Conservation (phyloP, 768 basidiomycete species). For the Termitomyces sp. region DNA sequence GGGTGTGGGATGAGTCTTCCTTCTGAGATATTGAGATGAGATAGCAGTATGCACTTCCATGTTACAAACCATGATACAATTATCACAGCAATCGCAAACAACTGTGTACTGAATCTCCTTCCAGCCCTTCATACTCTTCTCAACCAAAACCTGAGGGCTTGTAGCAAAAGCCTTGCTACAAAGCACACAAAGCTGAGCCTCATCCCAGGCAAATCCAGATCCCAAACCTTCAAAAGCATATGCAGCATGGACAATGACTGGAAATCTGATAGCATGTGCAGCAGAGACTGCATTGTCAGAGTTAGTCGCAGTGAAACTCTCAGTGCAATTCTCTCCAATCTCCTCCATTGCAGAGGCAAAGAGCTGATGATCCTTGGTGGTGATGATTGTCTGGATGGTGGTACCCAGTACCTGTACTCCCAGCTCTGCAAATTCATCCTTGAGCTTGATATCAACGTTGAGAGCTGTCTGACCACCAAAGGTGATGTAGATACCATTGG, state of each 20-base stretch:
- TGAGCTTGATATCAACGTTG: slow-evolving; percentile 95
- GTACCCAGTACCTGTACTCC: slow-evolving; percentile 95
- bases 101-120: slow-evolving; percentile 99
- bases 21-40: not conserved
- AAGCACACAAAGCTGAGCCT: slow-evolving; percentile 80
- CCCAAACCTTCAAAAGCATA: slow-evolving; percentile 96
- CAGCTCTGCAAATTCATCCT: slow-evolving; percentile 89
- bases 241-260: slow-evolving; percentile 95
- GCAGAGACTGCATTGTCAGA: slow-evolving; percentile 80
- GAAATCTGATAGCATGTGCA: slow-evolving; percentile 84
- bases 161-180: slow-evolving; percentile 97
- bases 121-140: slow-evolving; percentile 99
- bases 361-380: slow-evolving; percentile 92
- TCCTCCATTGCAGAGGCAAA: slow-evolving; percentile 93
- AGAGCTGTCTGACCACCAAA: slow-evolving; percentile 98
- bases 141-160: slow-evolving; percentile 96
- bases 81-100: slow-evolving; percentile 94
- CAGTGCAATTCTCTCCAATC: slow-evolving; percentile 94
- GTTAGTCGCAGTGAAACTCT: slow-evolving; percentile 85
- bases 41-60: slow-evolving; percentile 80
- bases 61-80: slow-evolving; percentile 99
- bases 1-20: slow-evolving; percentile 1
- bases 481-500: slow-evolving; percentile 98
- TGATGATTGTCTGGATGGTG: slow-evolving; percentile 95
- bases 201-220: slow-evolving; percentile 94